Conservation (phyloP, 306 rosid species). For the Prosopis cineraria region DNA sequence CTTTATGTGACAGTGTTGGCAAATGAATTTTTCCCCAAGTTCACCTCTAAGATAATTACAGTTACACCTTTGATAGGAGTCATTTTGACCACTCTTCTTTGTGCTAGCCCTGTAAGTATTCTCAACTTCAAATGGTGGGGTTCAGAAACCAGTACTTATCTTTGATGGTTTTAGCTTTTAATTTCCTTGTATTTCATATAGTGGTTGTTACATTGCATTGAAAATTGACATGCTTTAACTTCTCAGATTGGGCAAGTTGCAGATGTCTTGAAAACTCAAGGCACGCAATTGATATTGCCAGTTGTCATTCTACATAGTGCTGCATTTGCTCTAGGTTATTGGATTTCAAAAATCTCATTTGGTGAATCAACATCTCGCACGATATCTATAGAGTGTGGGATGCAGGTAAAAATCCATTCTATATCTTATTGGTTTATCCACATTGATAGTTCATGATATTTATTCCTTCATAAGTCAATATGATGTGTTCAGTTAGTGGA, state of each 20-base stretch:
- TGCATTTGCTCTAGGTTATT: slow-evolving; percentile 87
- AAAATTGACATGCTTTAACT: slow-evolving; percentile 29
- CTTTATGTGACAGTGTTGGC: slow-evolving; percentile 74
- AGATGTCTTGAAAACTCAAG: slow-evolving; percentile 84
- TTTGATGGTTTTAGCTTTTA: slow-evolving; percentile 21
- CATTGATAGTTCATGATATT: background rate
- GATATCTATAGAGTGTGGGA: slow-evolving; percentile 93
- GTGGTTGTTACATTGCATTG: slow-evolving; percentile 22
- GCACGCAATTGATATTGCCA: slow-evolving; percentile 78
- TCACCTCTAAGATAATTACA: slow-evolving; percentile 80
- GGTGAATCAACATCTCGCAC: slow-evolving; percentile 99
- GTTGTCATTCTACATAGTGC: slow-evolving; percentile 84
- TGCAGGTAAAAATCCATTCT: slow-evolving; percentile 66
- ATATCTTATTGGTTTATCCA: slow-evolving; percentile 12
- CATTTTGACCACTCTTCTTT: slow-evolving; percentile 84
- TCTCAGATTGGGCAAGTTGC: slow-evolving; percentile 89
- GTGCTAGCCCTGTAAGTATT: slow-evolving; percentile 88
- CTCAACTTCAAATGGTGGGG: slow-evolving; percentile 2
- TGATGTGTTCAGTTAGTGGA: background rate
- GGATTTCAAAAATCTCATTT: slow-evolving; percentile 76
- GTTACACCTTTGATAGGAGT: slow-evolving; percentile 89
- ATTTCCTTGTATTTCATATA: slow-evolving; percentile 4
- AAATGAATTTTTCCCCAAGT: slow-evolving; percentile 90
- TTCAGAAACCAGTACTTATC: background rate
- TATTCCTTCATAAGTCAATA: slow-evolving; percentile 10